Percentiles rank a stretch among this genome's conserved stretches.
These are phyloP conservation scores for Camellia granthamiana DNA, from an alignment of 148 eudicot genomes.

Conservation along the genomic window DNA sequence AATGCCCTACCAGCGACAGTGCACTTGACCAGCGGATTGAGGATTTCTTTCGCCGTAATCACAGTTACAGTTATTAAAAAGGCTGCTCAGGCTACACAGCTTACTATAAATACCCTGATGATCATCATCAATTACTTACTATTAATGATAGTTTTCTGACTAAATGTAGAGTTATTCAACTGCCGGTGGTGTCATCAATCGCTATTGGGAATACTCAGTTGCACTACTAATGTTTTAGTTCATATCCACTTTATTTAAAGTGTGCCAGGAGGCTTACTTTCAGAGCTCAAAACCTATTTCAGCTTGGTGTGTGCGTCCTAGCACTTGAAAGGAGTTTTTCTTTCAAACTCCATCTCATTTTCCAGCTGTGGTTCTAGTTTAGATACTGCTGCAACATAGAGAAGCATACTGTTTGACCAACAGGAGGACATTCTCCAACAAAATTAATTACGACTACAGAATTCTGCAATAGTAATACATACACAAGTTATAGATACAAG, in stretches of 20 bases:
- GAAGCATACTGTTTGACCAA: not conserved
- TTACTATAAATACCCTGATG: no score
- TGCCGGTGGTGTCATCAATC: no score
- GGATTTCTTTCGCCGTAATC: no score
- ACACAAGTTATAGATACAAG: no score
- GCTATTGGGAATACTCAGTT: not conserved
- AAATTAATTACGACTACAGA: not conserved
- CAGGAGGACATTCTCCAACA: not conserved
- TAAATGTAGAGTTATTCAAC: no score
- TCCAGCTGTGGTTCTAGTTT: not conserved
- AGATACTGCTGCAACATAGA: conserved; percentile 1
- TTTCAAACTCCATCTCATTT: not conserved
- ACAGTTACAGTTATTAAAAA: no score
- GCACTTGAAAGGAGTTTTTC: not conserved
- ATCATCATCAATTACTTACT: no score
- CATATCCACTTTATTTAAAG: not conserved
- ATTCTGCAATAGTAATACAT: not conserved
- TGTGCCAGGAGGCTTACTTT: not conserved
- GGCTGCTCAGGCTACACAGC: no score
- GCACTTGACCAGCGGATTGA: no score
- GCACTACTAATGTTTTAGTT: not conserved
- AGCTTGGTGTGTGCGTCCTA: not conserved
- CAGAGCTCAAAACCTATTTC: not conserved
- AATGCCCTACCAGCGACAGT: not conserved
- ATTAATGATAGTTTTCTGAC: no score